These are phyloP conservation scores for Podospora australis DNA, from an alignment of 495 filamentous ascomycete genomes.

Conservation along the genomic window DNA sequence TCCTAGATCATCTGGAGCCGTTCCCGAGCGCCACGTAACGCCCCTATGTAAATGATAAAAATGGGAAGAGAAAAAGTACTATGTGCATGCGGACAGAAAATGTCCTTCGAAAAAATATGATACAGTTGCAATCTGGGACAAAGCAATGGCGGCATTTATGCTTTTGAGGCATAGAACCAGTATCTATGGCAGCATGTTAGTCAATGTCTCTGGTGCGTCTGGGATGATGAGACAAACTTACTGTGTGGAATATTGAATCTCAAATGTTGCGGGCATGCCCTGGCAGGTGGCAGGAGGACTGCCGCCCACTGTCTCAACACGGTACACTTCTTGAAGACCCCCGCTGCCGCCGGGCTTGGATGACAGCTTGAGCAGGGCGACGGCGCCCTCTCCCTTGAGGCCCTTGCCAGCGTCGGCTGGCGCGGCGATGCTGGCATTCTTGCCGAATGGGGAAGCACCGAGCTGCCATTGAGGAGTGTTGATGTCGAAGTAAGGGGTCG, in stretches of 20 bases:
- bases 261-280: constrained; percentile 54
- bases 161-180: constrained; percentile 32
- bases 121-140: background rate
- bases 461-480: constrained; percentile 44
- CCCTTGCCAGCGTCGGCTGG: constrained; percentile 52
- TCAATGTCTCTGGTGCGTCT: constrained; percentile 3
- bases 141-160: background rate
- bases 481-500: constrained; percentile 74
- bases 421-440: constrained; percentile 47
- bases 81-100: background rate
- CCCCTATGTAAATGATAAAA: constrained; percentile 3
- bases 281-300: constrained; percentile 68
- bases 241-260: constrained; percentile 75
- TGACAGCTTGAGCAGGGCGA: constrained; percentile 63
- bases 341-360: constrained; percentile 50
- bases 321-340: constrained; percentile 66
- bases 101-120: no score
- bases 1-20: no score
- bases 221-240: constrained; percentile 42
- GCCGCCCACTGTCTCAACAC: constrained; percentile 82
- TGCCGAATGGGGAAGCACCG: constrained; percentile 57
- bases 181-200: constrained; percentile 26
- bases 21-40: background rate
- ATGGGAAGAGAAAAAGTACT: background rate
- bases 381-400: constrained; percentile 49